These are phyloP conservation scores for Fusarium concolor DNA, from an alignment of 2,329 filamentous ascomycete species.

Conservation along the genomic window DNA sequence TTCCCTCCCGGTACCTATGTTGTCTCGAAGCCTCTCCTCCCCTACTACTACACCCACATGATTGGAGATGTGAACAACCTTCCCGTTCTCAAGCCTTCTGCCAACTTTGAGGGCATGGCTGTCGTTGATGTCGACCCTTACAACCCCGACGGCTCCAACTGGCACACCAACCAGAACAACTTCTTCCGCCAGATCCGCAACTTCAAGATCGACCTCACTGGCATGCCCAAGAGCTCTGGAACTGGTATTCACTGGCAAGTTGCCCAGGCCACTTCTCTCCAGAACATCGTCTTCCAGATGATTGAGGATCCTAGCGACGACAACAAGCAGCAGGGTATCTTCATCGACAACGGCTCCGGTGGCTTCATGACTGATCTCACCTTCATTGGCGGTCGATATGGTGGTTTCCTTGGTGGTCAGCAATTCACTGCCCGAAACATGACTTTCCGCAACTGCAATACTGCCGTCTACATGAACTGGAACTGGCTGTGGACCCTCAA, in stretches of 20 bases:
- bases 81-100: conserved; percentile 79
- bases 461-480: conserved; percentile 91
- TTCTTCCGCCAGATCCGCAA: conserved; percentile 88
- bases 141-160: conserved; percentile 73
- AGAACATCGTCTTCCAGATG: conserved; percentile 88
- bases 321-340: conserved; percentile 81
- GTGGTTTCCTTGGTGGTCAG: conserved; percentile 85
- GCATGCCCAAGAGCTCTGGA: conserved; percentile 68
- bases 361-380: conserved; percentile 85
- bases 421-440: conserved; percentile 89
- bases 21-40: conserved; percentile 81
- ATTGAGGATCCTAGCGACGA: conserved; percentile 69
- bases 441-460: conserved; percentile 84
- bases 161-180: conserved; percentile 85
- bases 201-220: conserved; percentile 81
- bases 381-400: conserved; percentile 84
- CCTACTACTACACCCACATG: conserved; percentile 94
- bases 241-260: conserved; percentile 88
- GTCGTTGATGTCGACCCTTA: conserved; percentile 93
- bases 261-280: conserved; percentile 82
- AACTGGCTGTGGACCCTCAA: conserved; percentile 90
- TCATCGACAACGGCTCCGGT: conserved; percentile 87
- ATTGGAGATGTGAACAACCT: conserved; percentile 80
- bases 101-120: conserved; percentile 84
- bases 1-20: conserved; percentile 90